Base-by-base conservation (phyloP, 1,284 basidiomycete species). In the Ustilago curta region DNA sequence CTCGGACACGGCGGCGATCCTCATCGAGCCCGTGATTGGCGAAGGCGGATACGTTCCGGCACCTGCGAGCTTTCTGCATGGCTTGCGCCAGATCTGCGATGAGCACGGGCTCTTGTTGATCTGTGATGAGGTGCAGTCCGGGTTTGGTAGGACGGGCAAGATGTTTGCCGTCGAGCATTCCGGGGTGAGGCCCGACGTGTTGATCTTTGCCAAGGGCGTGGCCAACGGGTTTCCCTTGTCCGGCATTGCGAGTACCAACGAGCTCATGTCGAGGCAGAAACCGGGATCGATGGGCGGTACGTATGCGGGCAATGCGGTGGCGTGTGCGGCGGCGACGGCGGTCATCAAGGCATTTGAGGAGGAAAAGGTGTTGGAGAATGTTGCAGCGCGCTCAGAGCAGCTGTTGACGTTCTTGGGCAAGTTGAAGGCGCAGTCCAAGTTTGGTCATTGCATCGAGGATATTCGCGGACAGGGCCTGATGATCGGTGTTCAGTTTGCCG, bases 51-150 rank as follows among this genome's bases (percentile, higher is more conserved):
- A 98, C 86, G 92, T 97, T 18, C 91, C 93, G 25, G 93, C 95
- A 0, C 93, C 95, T 0, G 81, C 90, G 1, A 89, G 90, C 27
- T 98, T 92, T 87, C 86, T 99, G 70, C 87, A 89, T 53, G 93
- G 92, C 47, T 85, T 98, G 58, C 88, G 95, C 61, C 88, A 89
- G 68, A 89, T 95, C 42, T 97, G 95, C 86, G 94, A 97, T 85
- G 89, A 92, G 85, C 88, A 97, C 84, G 90, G 89, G 71, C 94
- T 97, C 0, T 88, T 99, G 25, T 88, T 99, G 48, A 98, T 99
- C 84, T 95, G 93, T 79, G 96, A 99, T 84, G 96, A 99, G 86
- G 95, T 99, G 71, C 96, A 99, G 86, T 97, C 95, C 29, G 83
- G 83, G 3, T 72, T 81, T 44, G 83, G 79, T 12, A 69, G 83